These are phyloP conservation scores for Aschersonia sp. DNA, from an alignment of 2,329 filamentous ascomycete species.

Conservation along the genomic window DNA sequence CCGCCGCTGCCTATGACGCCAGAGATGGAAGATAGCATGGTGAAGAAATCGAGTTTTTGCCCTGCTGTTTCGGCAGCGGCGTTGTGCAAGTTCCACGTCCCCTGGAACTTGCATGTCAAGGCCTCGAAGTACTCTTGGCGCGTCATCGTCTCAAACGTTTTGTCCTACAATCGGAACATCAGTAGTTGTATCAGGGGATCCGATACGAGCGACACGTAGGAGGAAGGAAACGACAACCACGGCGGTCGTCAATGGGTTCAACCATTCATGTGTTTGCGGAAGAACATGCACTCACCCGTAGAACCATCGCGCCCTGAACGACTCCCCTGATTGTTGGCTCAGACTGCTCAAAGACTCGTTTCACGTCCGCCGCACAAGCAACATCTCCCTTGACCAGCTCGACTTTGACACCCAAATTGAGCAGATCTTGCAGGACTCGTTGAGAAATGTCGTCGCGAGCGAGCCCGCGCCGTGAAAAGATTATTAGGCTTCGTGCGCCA, in stretches of 20 bases:
- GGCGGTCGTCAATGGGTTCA: neutral
- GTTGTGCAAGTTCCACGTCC: conserved; percentile 23
- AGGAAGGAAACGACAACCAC: neutral
- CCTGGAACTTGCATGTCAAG: conserved; percentile 24
- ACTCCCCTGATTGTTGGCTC: no score
- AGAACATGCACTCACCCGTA: no score
- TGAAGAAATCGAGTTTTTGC: conserved; percentile 19
- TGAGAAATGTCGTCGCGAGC: conserved; percentile 7
- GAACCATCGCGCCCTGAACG: no score
- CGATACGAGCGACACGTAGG: no score
- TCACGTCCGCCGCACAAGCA: neutral
- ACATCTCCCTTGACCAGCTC: neutral
- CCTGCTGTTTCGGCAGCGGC: conserved; percentile 4
- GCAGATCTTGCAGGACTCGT: neutral
- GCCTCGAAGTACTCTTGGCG: conserved; percentile 12
- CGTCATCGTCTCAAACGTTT: conserved; percentile 2
- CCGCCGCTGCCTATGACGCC: conserved; percentile 32
- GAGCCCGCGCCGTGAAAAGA: neutral
- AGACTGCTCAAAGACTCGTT: no score
- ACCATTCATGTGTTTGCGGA: no score
- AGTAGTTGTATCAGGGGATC: neutral
- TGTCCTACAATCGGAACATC: neutral
- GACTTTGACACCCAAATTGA: neutral
- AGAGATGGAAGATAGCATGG: conserved; percentile 24
- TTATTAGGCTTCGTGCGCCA: neutral